Evolutionary conservation across 345 rosid genomes (phyloP).

Genomic region (Erodium maritimum): DNA sequence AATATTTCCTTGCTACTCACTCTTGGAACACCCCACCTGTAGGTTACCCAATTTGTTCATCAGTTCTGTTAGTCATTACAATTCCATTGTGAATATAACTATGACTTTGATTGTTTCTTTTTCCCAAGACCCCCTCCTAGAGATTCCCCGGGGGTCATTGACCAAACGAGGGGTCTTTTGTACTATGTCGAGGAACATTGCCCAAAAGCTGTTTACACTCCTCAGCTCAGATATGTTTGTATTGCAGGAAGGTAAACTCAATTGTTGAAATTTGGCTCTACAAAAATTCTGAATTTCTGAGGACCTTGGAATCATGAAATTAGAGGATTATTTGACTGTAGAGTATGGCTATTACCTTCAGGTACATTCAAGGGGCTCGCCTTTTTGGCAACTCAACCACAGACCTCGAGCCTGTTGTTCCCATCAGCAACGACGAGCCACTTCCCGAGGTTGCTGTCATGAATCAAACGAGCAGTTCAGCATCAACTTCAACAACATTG

Average conservation of each 20-base stretch:
- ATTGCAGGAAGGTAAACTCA: slow-evolving; percentile 68
- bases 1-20: slow-evolving; percentile 66
- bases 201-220: slow-evolving; percentile 60
- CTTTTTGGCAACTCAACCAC: slow-evolving; percentile 28
- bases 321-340: neutral
- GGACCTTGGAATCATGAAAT: too few species aligned
- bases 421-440: slow-evolving; percentile 24
- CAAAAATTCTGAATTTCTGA: too few species aligned
- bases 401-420: slow-evolving; percentile 26
- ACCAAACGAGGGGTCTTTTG: slow-evolving; percentile 92
- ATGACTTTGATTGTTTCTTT: neutral
- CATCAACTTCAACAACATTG: slow-evolving; percentile 20
- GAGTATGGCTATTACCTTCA: slow-evolving; percentile 9
- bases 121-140: slow-evolving; percentile 75
- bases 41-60: slow-evolving; percentile 27
- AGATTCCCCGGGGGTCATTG: slow-evolving; percentile 64
- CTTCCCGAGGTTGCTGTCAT: slow-evolving; percentile 33
- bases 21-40: slow-evolving; percentile 95
- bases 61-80: neutral
- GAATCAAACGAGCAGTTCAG: slow-evolving; percentile 18
- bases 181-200: slow-evolving; percentile 61
- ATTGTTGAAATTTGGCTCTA: too few species aligned
- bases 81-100: neutral
- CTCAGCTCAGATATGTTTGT: slow-evolving; percentile 73
- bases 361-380: slow-evolving; percentile 68